These are phyloP conservation scores for Jasminum sambac DNA, from an alignment of 257 asterid species.

Conservation along the genomic window DNA sequence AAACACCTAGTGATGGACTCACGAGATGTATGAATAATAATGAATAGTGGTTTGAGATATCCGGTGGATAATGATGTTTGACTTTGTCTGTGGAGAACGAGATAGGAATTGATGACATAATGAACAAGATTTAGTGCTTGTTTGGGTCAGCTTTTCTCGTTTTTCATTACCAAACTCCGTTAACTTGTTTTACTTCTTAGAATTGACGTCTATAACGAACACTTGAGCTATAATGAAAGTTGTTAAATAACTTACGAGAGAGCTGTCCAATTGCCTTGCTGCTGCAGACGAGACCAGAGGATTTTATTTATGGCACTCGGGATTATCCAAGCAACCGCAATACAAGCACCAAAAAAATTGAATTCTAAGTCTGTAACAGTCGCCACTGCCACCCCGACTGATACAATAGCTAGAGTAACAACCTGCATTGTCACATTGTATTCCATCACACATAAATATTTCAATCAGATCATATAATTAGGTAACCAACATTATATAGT, in stretches of 20 bases:
- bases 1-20: neutral
- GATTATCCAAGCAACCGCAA: constrained; percentile 76
- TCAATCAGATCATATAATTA: neutral
- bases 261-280: constrained; percentile 88
- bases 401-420: constrained; percentile 61
- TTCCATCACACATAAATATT: neutral
- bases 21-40: too few species aligned
- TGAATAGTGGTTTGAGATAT: too few species aligned
- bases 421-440: constrained; percentile 40
- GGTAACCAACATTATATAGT: neutral
- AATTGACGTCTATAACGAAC: neutral
- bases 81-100: neutral
- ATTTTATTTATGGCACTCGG: constrained; percentile 85
- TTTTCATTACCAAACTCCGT: too few species aligned
- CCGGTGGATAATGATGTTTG: too few species aligned
- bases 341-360: constrained; percentile 73
- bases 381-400: constrained; percentile 83
- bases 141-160: too few species aligned
- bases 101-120: neutral
- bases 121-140: neutral
- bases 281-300: constrained; percentile 84
- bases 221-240: neutral
- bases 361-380: constrained; percentile 83
- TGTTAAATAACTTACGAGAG: constrained; percentile 57
- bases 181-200: neutral